Percentiles rank a stretch among this genome's conserved stretches.
Conservation (phyloP, 805 yeast genomes). For the Nakazawaea sp. region DNA sequence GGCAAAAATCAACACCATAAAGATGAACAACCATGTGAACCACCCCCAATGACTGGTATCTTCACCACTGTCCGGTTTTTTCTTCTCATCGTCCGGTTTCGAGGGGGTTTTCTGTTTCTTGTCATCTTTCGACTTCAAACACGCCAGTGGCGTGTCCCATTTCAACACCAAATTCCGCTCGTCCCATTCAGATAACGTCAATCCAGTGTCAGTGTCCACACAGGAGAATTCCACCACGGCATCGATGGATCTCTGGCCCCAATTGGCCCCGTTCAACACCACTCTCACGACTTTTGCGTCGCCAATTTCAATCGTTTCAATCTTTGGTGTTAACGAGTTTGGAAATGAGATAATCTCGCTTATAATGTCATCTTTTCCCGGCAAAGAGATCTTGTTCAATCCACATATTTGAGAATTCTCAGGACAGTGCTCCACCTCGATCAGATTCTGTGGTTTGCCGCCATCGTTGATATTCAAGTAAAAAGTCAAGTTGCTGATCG, state of each 20-base stretch:
- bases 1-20: slow-evolving; percentile 62
- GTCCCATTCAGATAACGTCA: slow-evolving; percentile 30
- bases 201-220: slow-evolving; percentile 21
- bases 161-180: slow-evolving; percentile 22
- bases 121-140: slow-evolving; percentile 24
- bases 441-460: slow-evolving; percentile 20
- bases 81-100: slow-evolving; percentile 13
- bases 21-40: slow-evolving; percentile 75
- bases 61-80: slow-evolving; percentile 22
- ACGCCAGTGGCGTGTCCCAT: slow-evolving; percentile 32
- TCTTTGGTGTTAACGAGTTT: slow-evolving; percentile 29
- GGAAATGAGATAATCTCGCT: slow-evolving; percentile 60
- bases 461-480: slow-evolving; percentile 51
- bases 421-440: slow-evolving; percentile 49
- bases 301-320: slow-evolving; percentile 11
- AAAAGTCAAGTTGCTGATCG: slow-evolving; percentile 58
- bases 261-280: slow-evolving; percentile 40
- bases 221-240: slow-evolving; percentile 46
- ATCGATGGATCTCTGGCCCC: slow-evolving; percentile 59
- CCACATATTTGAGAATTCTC: slow-evolving; percentile 77
- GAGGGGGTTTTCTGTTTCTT: too few relatives aligned
- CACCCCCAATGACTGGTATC: slow-evolving; percentile 64
- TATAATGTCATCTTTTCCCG: slow-evolving; percentile 38
- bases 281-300: background rate
- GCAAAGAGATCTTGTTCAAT: slow-evolving; percentile 44